phyloP scores from a whole-genome alignment of 2,329 filamentous ascomycete species.

The Fulvia fulva region DNA sequence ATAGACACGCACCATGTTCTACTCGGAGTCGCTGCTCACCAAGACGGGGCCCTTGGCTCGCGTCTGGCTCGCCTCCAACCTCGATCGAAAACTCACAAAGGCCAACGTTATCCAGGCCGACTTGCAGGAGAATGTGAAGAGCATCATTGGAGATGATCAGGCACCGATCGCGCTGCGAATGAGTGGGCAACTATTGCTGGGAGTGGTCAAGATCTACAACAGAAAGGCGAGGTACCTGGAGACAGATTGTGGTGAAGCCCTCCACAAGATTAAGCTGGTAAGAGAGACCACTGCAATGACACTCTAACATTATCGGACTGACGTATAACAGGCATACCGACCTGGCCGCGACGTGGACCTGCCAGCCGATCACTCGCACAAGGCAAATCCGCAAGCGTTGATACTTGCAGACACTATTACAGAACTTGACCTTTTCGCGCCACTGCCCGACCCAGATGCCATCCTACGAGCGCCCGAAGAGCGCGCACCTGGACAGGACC shows the following conservation, averaged over 20 bases:
- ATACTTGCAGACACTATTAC: constrained; percentile 90
- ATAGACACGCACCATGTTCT: constrained; percentile 68
- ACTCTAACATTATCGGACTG: background rate
- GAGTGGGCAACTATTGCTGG: constrained; percentile 88
- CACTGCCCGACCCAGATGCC: constrained; percentile 77
- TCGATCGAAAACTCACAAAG: constrained; percentile 97
- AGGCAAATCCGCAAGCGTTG: constrained; percentile 78
- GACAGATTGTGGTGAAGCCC: constrained; percentile 94
- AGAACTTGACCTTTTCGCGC: constrained; percentile 78
- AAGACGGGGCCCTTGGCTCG: constrained; percentile 96
- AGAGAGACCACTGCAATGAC: constrained; percentile 20
- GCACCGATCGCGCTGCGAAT: constrained; percentile 92
- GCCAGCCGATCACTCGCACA: constrained; percentile 69
- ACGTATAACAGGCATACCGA: constrained; percentile 70
- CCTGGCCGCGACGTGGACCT: constrained; percentile 91
- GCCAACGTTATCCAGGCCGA: constrained; percentile 92
- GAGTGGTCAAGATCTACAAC: constrained; percentile 96
- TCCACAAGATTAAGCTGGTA: constrained; percentile 99
- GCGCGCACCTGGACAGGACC: constrained; percentile 36
- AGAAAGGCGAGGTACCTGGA: constrained; percentile 93
- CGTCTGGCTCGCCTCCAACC: constrained; percentile 96
- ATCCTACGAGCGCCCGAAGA: constrained; percentile 51
- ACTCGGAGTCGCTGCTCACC: constrained; percentile 89
- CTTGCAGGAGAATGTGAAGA: constrained; percentile 88
- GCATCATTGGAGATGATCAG: constrained; percentile 88